Conservation (phyloP, 257 asterid species). For the Nicotiana knightiana region DNA sequence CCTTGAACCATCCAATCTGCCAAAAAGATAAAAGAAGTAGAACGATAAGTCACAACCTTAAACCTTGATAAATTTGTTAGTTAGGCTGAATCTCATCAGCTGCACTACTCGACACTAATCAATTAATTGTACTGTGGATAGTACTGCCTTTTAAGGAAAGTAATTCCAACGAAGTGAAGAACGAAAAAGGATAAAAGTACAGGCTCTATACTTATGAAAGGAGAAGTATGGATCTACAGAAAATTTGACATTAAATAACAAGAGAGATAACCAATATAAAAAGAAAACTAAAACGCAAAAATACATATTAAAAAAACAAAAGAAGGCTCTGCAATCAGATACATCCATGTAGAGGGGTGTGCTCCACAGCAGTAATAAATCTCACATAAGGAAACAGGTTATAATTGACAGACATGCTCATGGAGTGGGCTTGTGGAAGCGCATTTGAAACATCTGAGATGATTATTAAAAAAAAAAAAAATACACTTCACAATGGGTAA, state of each 20-base stretch:
- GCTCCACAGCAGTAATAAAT: neutral
- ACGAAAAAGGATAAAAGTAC: neutral
- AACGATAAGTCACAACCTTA: neutral
- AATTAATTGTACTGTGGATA: neutral
- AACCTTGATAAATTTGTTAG: neutral
- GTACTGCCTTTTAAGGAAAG: neutral
- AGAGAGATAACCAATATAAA: neutral
- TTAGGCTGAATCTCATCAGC: neutral
- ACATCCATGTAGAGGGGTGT: neutral
- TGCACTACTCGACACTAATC: neutral
- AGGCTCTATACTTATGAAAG: neutral
- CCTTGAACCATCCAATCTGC: constrained; percentile 14
- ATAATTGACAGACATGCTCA: neutral
- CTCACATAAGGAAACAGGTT: neutral
- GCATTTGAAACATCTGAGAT: neutral
- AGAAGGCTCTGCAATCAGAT: neutral
- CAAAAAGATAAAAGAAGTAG: neutral
- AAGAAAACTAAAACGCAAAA: neutral
- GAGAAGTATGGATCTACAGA: neutral
- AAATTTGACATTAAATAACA: neutral
- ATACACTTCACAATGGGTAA: neutral
- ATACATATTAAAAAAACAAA: neutral
- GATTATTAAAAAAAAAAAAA: neutral
- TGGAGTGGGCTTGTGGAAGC: neutral
- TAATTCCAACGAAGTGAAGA: neutral